A percentile compares a stretch with the other conserved stretches of the same genome.
These are phyloP conservation scores for Aureobasidium sp. DNA, from an alignment of 2,329 filamentous ascomycete species.

Conservation along the genomic window DNA sequence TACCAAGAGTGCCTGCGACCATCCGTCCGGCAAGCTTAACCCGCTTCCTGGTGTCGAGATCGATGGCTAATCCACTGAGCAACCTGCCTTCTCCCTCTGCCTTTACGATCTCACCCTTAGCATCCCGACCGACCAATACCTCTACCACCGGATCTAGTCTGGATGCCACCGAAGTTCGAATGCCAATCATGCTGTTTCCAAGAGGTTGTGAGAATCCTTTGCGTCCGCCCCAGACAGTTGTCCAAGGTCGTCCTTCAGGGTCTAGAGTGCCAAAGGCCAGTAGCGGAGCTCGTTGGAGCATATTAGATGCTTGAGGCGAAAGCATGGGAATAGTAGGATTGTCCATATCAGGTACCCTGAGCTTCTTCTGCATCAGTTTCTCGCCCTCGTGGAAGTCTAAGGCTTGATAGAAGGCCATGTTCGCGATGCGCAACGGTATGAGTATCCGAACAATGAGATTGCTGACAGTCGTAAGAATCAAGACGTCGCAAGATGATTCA, in stretches of 20 bases:
- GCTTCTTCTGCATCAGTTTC: constrained; percentile 53
- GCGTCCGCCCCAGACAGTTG: constrained; percentile 69
- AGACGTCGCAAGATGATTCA: too few species aligned
- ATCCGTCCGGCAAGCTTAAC: constrained; percentile 68
- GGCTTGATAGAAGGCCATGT: constrained; percentile 39
- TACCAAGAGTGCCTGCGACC: constrained; percentile 52
- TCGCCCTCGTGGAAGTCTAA: constrained; percentile 61
- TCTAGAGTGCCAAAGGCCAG: constrained; percentile 70
- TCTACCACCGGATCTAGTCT: constrained; percentile 63
- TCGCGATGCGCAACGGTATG: not conserved
- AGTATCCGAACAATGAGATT: not conserved
- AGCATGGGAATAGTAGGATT: constrained; percentile 65
- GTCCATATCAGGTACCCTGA: constrained; percentile 49
- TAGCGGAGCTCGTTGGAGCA: constrained; percentile 57
- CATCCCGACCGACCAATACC: constrained; percentile 47
- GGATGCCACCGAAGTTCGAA: constrained; percentile 55
- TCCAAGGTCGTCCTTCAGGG: constrained; percentile 60
- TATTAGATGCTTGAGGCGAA: constrained; percentile 51
- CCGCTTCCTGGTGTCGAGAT: constrained; percentile 60
- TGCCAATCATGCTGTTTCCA: constrained; percentile 55
- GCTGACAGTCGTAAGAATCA: not conserved
- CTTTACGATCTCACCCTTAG: constrained; percentile 38
- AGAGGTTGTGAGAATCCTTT: constrained; percentile 59
- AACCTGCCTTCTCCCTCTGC: constrained; percentile 41
- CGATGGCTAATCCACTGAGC: constrained; percentile 55